A percentile compares a stretch with the other conserved stretches of the same genome.
These are phyloP conservation scores for Rhododendron mucronatum DNA, from an alignment of 148 eudicot species.

Conservation along the genomic window DNA sequence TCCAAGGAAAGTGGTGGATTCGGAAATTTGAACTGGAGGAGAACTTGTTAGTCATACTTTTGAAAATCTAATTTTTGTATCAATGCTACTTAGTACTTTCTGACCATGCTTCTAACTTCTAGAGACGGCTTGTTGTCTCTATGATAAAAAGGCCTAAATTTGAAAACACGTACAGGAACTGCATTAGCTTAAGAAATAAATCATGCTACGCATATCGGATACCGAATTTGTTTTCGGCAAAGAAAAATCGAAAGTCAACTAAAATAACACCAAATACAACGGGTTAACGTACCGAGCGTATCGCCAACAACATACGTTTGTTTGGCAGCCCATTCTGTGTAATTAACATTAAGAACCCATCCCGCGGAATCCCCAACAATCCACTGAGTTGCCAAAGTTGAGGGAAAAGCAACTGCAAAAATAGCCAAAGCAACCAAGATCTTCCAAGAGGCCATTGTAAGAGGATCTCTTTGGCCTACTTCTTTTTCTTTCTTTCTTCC, in stretches of 20 bases:
- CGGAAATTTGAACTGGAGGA: too few species aligned
- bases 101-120: too few species aligned
- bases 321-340: conserved; percentile 27
- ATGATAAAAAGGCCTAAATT: too few species aligned
- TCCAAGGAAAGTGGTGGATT: too few species aligned
- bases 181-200: too few species aligned
- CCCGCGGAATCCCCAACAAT: conserved; percentile 29
- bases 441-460: neutral
- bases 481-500: neutral
- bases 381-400: conserved; percentile 9
- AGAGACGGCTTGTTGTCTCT: too few species aligned
- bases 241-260: neutral
- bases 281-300: conserved; percentile 17
- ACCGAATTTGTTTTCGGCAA: neutral
- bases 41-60: too few species aligned
- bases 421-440: conserved; percentile 1
- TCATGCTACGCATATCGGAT: too few species aligned
- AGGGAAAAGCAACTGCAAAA: conserved; percentile 4
- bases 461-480: neutral
- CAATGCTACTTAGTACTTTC: too few species aligned
- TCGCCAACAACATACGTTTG: conserved; percentile 33
- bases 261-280: neutral
- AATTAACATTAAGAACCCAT: conserved; percentile 25
- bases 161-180: too few species aligned
- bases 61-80: too few species aligned